phyloP scores from a whole-genome alignment of 495 filamentous ascomycete genomes.

The Pseudoneurospora amorphoporcata region DNA sequence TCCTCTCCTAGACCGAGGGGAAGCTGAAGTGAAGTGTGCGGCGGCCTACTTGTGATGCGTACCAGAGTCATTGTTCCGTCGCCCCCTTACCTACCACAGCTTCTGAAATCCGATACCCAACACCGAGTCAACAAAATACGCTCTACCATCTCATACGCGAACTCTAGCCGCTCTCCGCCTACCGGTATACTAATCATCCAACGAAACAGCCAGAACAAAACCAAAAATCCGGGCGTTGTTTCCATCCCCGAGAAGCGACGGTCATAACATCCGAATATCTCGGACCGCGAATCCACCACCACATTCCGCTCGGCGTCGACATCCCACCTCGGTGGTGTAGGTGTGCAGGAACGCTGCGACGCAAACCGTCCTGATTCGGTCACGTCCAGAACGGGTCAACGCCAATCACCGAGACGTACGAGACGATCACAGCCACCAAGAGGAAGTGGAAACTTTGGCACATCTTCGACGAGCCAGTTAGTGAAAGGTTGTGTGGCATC shows the following conservation, averaged over 20 bases:
- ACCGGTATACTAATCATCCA: not conserved
- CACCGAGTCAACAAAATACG: not conserved
- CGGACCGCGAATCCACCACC: not conserved
- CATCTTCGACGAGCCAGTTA: not conserved
- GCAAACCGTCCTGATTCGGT: not conserved
- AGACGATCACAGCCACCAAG: not conserved
- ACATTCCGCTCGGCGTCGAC: not conserved
- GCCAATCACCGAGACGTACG: not conserved
- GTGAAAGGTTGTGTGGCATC: not conserved
- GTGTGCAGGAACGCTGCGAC: not conserved
- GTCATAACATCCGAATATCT: not conserved
- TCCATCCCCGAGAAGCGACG: not conserved
- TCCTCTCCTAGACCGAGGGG: not conserved
- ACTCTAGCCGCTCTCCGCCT: not conserved
- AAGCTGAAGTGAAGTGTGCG: not conserved
- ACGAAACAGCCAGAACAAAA: not conserved
- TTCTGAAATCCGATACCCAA: not conserved
- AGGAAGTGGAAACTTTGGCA: not conserved
- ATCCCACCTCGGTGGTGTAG: not conserved
- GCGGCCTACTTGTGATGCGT: not conserved
- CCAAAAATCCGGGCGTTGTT: not conserved
- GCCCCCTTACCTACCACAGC: not conserved
- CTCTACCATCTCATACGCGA: not conserved
- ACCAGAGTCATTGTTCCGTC: not conserved
- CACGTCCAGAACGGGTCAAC: not conserved